Conservation (phyloP, 148 eudicot genomes). For the Vaccinium vitisidaea region DNA sequence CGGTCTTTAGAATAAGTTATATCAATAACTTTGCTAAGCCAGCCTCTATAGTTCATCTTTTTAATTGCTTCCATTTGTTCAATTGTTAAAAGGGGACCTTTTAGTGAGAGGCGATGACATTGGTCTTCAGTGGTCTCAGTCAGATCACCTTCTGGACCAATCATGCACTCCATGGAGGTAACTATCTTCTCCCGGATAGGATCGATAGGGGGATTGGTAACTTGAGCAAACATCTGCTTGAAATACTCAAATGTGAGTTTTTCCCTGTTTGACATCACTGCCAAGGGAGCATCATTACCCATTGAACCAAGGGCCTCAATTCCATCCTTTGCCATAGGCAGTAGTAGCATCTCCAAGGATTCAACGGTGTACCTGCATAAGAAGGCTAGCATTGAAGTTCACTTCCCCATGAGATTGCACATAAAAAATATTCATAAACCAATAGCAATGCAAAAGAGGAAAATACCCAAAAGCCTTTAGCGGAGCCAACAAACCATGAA, state of each 20-base stretch:
- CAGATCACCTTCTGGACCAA: constrained; percentile 99
- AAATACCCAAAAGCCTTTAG: constrained; percentile 90
- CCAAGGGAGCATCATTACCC: constrained; percentile 99
- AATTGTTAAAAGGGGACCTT: constrained; percentile 82
- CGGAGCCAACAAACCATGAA: constrained; percentile 87
- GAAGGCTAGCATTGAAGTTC: not conserved
- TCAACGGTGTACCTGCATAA: constrained; percentile 77
- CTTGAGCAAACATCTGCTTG: constrained; percentile 99
- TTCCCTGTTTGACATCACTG: constrained; percentile 98
- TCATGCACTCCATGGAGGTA: constrained; percentile 98
- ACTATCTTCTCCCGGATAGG: constrained; percentile 98
- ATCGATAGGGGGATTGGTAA: constrained; percentile 97
- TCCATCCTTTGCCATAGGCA: constrained; percentile 98
- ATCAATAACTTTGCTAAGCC: constrained; percentile 94
- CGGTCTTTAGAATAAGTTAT: constrained; percentile 71
- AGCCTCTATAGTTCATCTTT: constrained; percentile 89
- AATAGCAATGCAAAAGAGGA: not conserved
- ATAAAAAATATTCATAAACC: not conserved
- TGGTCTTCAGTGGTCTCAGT: constrained; percentile 95
- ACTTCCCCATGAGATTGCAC: not conserved
- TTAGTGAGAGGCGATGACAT: constrained; percentile 90
- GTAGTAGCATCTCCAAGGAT: constrained; percentile 88
- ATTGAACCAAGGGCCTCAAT: constrained; percentile 97
- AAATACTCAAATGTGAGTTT: constrained; percentile 95
- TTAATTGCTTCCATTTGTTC: constrained; percentile 96